These are phyloP conservation scores for Phialocephala sp. DNA, from an alignment of 2,329 filamentous ascomycete genomes.

Conservation along the genomic window DNA sequence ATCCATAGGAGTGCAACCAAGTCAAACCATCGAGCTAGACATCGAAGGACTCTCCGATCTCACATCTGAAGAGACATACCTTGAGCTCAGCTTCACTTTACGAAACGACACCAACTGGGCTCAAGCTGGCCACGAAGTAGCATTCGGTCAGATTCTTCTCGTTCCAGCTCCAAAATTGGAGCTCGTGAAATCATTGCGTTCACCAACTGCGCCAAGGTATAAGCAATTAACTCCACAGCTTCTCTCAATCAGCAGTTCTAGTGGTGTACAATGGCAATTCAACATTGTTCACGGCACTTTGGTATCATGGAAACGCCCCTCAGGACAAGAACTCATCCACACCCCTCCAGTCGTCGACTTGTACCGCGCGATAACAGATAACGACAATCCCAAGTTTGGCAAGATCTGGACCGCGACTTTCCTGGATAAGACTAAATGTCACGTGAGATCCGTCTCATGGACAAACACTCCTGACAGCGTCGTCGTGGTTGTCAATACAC, in stretches of 20 bases:
- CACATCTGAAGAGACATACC: slow-evolving; percentile 48
- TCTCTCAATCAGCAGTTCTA: slow-evolving; percentile 28
- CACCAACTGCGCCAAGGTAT: slow-evolving; percentile 33
- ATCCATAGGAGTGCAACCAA: slow-evolving; percentile 48
- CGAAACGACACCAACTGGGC: slow-evolving; percentile 56
- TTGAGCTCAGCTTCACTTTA: slow-evolving; percentile 55
- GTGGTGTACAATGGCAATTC: slow-evolving; percentile 49
- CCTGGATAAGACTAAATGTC: slow-evolving; percentile 53
- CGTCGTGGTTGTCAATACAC: slow-evolving; percentile 52
- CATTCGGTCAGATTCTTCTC: slow-evolving; percentile 55
- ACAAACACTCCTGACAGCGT: slow-evolving; percentile 36
- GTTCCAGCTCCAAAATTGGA: slow-evolving; percentile 24
- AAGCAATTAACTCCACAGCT: slow-evolving; percentile 36
- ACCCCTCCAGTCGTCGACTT: slow-evolving; percentile 57
- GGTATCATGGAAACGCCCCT: slow-evolving; percentile 47
- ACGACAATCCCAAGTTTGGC: slow-evolving; percentile 63
- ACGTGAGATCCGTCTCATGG: slow-evolving; percentile 46
- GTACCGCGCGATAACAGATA: slow-evolving; percentile 71
- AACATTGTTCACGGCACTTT: slow-evolving; percentile 51
- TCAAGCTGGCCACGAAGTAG: slow-evolving; percentile 55
- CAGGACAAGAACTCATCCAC: slow-evolving; percentile 49
- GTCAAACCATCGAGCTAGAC: slow-evolving; percentile 24
- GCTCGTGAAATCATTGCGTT: slow-evolving; percentile 37
- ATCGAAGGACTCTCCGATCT: slow-evolving; percentile 28
- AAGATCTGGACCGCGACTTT: slow-evolving; percentile 59